Conservation (phyloP, 768 basidiomycete genomes). For the Naganishia onofrii region DNA sequence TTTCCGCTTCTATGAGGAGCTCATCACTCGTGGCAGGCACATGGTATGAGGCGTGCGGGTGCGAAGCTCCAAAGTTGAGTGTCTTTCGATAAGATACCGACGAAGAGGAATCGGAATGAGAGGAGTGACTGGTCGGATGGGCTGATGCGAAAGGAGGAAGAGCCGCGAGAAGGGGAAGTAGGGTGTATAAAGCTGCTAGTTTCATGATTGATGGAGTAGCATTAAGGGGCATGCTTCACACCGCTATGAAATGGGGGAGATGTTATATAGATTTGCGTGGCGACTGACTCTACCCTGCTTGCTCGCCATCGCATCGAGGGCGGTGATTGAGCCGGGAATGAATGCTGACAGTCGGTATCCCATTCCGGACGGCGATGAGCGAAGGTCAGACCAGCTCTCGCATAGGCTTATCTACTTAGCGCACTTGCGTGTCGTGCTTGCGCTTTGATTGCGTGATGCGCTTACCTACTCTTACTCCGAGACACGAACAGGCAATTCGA, state of each 20-base stretch:
- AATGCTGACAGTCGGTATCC: too few species aligned
- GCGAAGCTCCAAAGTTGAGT: slow-evolving; percentile 79
- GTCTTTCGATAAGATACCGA: slow-evolving; percentile 65
- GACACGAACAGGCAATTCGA: not conserved
- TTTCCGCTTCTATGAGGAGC: slow-evolving; percentile 20
- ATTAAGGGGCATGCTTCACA: too few species aligned
- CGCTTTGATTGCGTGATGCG: not conserved
- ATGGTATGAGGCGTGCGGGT: slow-evolving; percentile 62
- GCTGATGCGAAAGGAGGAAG: slow-evolving; percentile 32
- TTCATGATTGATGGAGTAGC: slow-evolving; percentile 38
- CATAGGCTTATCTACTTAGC: not conserved
- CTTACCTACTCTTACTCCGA: not conserved
- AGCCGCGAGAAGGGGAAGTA: slow-evolving; percentile 48
- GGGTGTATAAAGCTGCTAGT: slow-evolving; percentile 44
- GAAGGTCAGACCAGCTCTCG: too few species aligned
- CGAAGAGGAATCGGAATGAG: slow-evolving; percentile 27
- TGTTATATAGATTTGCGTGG: too few species aligned
- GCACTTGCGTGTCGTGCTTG: not conserved
- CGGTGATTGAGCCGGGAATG: too few species aligned
- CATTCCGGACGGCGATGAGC: too few species aligned
- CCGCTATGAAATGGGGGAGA: too few species aligned
- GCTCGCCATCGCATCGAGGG: too few species aligned
- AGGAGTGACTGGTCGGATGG: slow-evolving; percentile 25
- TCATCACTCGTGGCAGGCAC: slow-evolving; percentile 33
- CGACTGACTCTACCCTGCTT: too few species aligned